These are phyloP conservation scores for Claviceps maximensis DNA, from an alignment of 2,329 filamentous ascomycete genomes.

Conservation along the genomic window DNA sequence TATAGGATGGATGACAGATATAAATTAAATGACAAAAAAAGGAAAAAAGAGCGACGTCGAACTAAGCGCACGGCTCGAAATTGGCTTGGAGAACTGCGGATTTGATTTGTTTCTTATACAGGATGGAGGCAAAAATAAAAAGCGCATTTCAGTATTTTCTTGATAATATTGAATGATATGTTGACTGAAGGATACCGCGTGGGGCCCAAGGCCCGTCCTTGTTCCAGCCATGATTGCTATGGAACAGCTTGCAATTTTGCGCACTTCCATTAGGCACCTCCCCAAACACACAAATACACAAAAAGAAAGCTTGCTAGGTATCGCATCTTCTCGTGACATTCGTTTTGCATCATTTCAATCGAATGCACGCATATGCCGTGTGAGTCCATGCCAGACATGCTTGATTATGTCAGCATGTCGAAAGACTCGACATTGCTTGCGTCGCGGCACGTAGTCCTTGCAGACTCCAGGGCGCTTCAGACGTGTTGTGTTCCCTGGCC, in stretches of 20 bases:
- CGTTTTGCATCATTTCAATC: not conserved
- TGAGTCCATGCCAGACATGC: not conserved
- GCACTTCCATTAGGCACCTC: not conserved
- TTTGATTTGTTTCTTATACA: not conserved
- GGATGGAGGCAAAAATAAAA: not conserved
- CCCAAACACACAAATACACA: not conserved
- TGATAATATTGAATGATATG: not conserved
- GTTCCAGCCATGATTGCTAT: not conserved
- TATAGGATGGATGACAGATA: not conserved
- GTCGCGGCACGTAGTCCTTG: not conserved
- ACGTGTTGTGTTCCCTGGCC: not conserved
- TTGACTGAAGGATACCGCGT: not conserved
- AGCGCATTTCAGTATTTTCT: not conserved
- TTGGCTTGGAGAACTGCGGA: not conserved
- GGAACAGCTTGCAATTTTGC: not conserved
- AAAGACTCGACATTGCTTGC: conserved; percentile 1
- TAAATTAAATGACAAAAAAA: conserved; percentile 2
- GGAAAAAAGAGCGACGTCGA: not conserved
- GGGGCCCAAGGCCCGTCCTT: not conserved
- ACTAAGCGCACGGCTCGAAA: not conserved
- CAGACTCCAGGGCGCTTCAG: not conserved
- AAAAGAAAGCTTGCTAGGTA: not conserved
- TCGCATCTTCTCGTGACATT: not conserved
- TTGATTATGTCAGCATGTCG: conserved; percentile 4
- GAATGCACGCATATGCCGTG: not conserved